phyloP scores from a whole-genome alignment of 2,329 filamentous ascomycete species.

The Fusarium tuaranense region DNA sequence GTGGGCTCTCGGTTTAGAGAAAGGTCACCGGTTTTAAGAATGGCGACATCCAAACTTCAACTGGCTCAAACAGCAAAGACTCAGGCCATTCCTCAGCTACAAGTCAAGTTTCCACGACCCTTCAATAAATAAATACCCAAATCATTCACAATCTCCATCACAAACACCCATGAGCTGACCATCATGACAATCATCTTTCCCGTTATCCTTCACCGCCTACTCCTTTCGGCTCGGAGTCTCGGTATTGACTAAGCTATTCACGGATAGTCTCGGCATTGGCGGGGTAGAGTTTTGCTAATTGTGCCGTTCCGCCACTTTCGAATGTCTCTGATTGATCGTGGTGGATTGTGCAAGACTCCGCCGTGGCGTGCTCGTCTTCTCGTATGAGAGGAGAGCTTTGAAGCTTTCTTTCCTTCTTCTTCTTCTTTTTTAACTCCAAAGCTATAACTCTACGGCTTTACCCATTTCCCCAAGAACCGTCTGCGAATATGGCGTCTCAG shows the following conservation, averaged over 20 bases:
- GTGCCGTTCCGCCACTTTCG: constrained; percentile 36
- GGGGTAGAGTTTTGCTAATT: constrained; percentile 41
- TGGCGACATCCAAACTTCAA: not conserved
- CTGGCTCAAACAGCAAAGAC: not conserved
- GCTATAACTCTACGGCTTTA: not conserved
- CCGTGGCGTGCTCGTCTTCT: constrained; percentile 42
- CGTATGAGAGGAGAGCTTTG: constrained; percentile 27
- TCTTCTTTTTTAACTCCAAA: not conserved
- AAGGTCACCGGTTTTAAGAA: not conserved
- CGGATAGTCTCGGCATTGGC: constrained; percentile 48
- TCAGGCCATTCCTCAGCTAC: not conserved
- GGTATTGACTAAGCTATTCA: constrained; percentile 24
- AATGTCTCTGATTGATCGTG: constrained; percentile 23
- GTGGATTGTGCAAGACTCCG: constrained; percentile 32
- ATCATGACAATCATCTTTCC: constrained; percentile 1
- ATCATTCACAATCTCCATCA: not conserved
- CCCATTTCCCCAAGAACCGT: not conserved
- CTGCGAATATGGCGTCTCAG: constrained; percentile 40
- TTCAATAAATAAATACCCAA: not conserved
- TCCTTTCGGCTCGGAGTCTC: constrained; percentile 20
- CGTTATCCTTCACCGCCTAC: constrained; percentile 9
- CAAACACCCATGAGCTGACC: not conserved
- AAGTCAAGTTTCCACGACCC: not conserved
- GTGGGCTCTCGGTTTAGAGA: not conserved
- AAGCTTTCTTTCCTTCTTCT: not conserved